These are phyloP conservation scores for Fonsecaea multimorphosa DNA, from an alignment of 2,329 filamentous ascomycete genomes.

Conservation along the genomic window DNA sequence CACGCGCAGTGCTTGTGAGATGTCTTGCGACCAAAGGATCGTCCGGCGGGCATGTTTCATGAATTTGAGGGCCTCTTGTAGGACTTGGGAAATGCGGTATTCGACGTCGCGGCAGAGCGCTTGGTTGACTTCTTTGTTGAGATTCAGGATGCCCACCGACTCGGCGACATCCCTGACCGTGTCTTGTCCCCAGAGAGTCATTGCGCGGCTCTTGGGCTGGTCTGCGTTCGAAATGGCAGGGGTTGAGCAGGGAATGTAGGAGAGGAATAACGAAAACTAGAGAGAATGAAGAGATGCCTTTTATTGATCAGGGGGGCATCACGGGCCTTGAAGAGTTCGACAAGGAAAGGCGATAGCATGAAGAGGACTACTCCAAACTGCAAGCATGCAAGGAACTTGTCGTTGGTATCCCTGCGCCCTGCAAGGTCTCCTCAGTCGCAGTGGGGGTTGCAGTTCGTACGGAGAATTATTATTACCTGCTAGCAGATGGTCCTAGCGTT, in stretches of 20 bases:
- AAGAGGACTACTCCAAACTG: not conserved
- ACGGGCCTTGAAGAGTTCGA: not conserved
- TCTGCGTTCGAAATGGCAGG: not conserved
- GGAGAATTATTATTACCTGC: not conserved
- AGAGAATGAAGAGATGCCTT: not conserved
- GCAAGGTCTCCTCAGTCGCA: not conserved
- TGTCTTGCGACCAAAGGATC: constrained; percentile 84
- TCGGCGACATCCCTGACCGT: constrained; percentile 96
- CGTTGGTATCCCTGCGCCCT: not conserved
- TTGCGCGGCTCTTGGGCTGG: constrained; percentile 8
- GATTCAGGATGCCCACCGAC: constrained; percentile 82
- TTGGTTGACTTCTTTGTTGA: constrained; percentile 85
- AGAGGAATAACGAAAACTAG: not conserved
- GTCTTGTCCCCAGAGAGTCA: constrained; percentile 87
- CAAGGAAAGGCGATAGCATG: not conserved
- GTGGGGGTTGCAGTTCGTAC: not conserved
- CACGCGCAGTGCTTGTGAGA: constrained; percentile 81
- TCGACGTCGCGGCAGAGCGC: constrained; percentile 92
- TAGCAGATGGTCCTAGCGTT: not conserved
- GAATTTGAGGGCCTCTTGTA: constrained; percentile 92
- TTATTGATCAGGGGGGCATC: not conserved
- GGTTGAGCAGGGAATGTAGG: not conserved
- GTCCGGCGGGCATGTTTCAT: constrained; percentile 93
- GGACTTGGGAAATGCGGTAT: constrained; percentile 89
- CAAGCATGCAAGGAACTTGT: not conserved